Conservation (phyloP, 371 early-diverging fungal species). For the Actinomortierella ambigua region DNA sequence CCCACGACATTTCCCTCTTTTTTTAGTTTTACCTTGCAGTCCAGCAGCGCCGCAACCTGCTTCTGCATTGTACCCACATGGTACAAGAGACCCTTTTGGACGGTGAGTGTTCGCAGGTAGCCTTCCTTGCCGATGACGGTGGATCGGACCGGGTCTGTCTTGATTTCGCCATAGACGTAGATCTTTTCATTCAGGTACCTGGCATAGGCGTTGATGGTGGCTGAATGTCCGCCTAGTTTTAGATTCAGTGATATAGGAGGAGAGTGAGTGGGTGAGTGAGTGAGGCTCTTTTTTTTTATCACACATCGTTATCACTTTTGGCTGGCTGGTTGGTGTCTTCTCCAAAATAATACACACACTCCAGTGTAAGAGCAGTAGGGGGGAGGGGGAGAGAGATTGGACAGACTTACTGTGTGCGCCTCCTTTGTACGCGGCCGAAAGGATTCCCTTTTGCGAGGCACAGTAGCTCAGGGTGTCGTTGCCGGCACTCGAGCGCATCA, state of each 20-base stretch:
- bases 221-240: conserved; percentile 56
- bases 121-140: conserved; percentile 54
- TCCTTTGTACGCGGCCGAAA: conserved; percentile 48
- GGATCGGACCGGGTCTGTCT: conserved; percentile 73
- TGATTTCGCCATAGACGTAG: conserved; percentile 70
- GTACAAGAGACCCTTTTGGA: conserved; percentile 73
- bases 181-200: conserved; percentile 85
- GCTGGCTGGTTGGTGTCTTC: not conserved
- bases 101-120: conserved; percentile 59
- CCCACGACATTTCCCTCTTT: not conserved
- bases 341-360: not conserved
- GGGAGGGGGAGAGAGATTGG: conserved; percentile 34
- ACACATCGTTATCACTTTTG: conserved; percentile 13
- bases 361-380: conserved; percentile 19
- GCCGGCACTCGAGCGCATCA: conserved; percentile 82
- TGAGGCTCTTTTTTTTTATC: not conserved
- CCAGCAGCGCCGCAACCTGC: conserved; percentile 79
- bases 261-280: no score
- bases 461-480: conserved; percentile 62
- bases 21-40: conserved; percentile 63
- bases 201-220: conserved; percentile 75
- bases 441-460: conserved; percentile 44
- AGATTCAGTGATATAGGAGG: conserved; percentile 51
- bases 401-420: conserved; percentile 68
- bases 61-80: conserved; percentile 81